Evolutionary conservation across 208 protist species (phyloP), one percentile per base, ranked within the genome.

Genomic region (Balamuthia mandrillaris): DNA sequence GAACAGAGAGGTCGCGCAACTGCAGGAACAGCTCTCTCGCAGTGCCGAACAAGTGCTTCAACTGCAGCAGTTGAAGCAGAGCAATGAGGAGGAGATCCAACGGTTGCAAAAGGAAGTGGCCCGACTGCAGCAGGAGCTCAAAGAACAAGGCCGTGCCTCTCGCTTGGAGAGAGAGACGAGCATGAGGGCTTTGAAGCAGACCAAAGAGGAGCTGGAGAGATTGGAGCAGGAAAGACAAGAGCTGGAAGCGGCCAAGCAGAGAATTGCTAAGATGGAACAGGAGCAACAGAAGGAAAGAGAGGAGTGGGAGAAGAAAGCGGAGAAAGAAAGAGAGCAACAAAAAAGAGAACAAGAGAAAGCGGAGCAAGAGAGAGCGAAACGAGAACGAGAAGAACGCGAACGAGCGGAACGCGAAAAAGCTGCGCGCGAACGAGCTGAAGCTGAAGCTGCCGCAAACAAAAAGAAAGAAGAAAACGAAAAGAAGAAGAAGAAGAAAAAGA

Each of bases 231-330:
- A 72, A 42, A 72, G 42, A 42, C 39, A 72, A 42, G 39, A 72
- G 37, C 63, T 51, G 63, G 63, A 72, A 42, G 63, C 42, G 63
- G 63, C 42, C 37, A 72, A 72, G 63, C 63, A 42, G 12, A 72
- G 49, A 24, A n/a, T n/a, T n/a, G n/a, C n/a, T n/a, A n/a, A 72
- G 63, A 35, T 72, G 39, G 63, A 72, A 16, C 33, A 42, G 12
- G 63, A 51, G 6, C 63, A 72, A 42, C n/a, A 27, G 14, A 42
- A 72, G 63, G 49, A 51, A 42, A 42, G 27, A 42, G 33, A 51
- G 35, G 49, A 72, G 63, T 49, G n/a, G 39, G 27, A 72, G 37
- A 42, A 72, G 37, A 24, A 72, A 42, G 39, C 49, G 6, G 18
- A 44, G 35, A 16, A 29, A 21, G 63, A 72, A 42, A 72, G 33